A percentile compares a stretch with the other conserved stretches of the same genome.
phyloP scores from a whole-genome alignment of 179 eudicot species.

The Vitellaria paradoxa region DNA sequence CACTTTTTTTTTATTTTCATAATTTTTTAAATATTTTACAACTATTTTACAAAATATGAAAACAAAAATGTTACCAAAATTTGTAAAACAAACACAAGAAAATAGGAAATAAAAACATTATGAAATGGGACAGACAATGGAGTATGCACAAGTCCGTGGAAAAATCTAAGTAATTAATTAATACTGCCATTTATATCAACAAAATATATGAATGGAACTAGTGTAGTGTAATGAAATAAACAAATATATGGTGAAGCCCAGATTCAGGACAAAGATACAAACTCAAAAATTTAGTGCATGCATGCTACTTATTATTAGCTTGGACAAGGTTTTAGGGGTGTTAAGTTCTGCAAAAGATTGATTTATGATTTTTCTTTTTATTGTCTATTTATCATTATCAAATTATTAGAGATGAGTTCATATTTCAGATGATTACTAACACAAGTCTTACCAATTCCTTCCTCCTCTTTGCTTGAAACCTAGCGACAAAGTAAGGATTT shows the following conservation, averaged over 20 bases:
- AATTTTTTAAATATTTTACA: too few relatives aligned
- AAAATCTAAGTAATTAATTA: background rate
- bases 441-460: constrained; percentile 10
- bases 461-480: background rate
- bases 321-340: background rate
- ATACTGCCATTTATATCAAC: too few relatives aligned
- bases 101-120: too few relatives aligned
- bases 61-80: too few relatives aligned
- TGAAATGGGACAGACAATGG: background rate
- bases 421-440: background rate
- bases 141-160: background rate
- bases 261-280: too few relatives aligned
- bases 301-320: too few relatives aligned
- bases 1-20: too few relatives aligned
- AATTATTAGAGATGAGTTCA: background rate
- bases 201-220: background rate
- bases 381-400: background rate
- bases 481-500: constrained; percentile 28
- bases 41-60: too few relatives aligned
- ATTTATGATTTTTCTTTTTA: background rate
- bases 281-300: too few relatives aligned
- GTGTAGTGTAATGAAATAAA: background rate
- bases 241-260: background rate
- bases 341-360: background rate
- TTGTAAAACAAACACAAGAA: too few relatives aligned